Evolutionary conservation across 164 flowering plant species (phyloP), one percentile per base, ranked within the genome.

Genomic region (Liquidambar formosana): DNA sequence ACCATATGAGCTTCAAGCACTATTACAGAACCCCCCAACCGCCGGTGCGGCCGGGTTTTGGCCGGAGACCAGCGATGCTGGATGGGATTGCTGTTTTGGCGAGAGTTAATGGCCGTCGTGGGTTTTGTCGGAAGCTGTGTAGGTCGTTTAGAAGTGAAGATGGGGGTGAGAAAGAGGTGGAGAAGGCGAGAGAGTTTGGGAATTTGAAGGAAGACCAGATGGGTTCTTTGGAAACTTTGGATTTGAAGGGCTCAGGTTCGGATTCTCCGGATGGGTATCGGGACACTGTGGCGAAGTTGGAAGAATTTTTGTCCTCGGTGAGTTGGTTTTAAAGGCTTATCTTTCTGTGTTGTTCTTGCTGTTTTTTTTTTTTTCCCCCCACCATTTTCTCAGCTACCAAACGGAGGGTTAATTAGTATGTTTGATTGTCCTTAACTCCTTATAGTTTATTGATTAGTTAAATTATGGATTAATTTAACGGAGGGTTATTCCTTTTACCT

Each of bases 261-360:
- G 70, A 60, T 43, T 68, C 78, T 5, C 73, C 66, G 13, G 85
- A 64, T 25, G 84, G 80, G 65, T 65, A 66, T 33, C 45, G 60
- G 19, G 65, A 64, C 28, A 78, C 83, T 0, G 63, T 86, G 76
- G 84, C 70, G 56, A 79, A 83, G 65, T 21, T 83, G 65, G 92
- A 88, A 79, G 78, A 78, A 68, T 63, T 75, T 53, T 76, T 86
- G 70, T 89, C 85, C 57, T 73, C 87, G 77, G 98, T 91, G 75
- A 84, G 92, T 72, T 71, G 18, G n/a, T n/a, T n/a, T n/a, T n/a
- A n/a, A n/a, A n/a, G n/a, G n/a, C n/a, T n/a, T n/a, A n/a, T n/a
- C 4, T 9, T 25, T 1, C 1, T 15, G 27, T 15, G 13, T n/a
- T 27, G 47, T 25, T 5, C 19, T 16, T 57, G 41, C 23, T 53